Percentiles rank a stretch among this genome's conserved stretches.
Conservation (phyloP, 805 yeast genomes). For the Lachancea fermentati region DNA sequence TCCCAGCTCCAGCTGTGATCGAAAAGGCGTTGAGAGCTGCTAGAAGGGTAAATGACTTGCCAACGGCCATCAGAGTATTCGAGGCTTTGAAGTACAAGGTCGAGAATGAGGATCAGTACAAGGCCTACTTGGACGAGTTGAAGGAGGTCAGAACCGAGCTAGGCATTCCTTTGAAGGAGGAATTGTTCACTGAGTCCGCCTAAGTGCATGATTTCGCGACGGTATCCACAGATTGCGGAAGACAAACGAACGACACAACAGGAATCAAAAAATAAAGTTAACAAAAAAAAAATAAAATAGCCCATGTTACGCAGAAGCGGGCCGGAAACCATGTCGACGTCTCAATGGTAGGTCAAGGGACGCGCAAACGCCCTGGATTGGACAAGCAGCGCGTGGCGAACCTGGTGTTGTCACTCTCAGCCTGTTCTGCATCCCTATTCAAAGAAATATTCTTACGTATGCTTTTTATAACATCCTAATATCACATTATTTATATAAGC, state of each 20-base stretch:
- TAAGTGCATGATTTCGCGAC: neutral
- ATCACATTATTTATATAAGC: no score
- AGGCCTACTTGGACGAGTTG: conserved; percentile 92
- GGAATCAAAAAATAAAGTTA: conserved; percentile 1
- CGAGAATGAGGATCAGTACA: conserved; percentile 88
- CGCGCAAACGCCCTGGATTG: no score
- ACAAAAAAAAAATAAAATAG: conserved; percentile 2
- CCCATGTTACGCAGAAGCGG: no score
- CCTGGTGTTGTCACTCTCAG: no score
- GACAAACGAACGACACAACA: neutral
- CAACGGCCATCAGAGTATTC: conserved; percentile 97
- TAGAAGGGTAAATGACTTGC: conserved; percentile 98
- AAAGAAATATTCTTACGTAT: no score
- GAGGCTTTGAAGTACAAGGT: conserved; percentile 97
- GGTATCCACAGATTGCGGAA: neutral
- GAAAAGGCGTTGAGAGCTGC: conserved; percentile 96
- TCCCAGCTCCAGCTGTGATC: conserved; percentile 94
- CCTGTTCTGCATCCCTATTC: no score
- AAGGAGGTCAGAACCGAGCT: conserved; percentile 86
- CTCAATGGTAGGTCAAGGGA: no score
- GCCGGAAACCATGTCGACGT: no score
- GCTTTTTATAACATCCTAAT: no score
- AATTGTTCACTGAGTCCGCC: conserved; percentile 50
- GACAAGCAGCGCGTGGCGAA: no score
- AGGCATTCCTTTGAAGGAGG: conserved; percentile 91